A percentile compares a stretch with the other conserved stretches of the same genome.
Evolutionary conservation across 2,329 filamentous ascomycete genomes (phyloP).

Genomic region (Aspergillus udagawae): DNA sequence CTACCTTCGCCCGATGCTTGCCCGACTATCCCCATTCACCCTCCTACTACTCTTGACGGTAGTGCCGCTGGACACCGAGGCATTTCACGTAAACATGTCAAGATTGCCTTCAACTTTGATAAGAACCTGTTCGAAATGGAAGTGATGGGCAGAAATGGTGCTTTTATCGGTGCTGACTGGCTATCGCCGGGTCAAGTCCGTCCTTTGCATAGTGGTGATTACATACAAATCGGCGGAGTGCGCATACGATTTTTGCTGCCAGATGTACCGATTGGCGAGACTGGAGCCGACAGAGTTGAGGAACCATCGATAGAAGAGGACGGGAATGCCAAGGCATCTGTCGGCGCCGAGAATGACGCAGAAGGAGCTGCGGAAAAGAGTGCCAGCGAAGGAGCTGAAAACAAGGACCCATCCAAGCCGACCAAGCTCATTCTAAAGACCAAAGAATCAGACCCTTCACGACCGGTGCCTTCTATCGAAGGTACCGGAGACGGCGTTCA

Average conservation of each 20-base stretch:
- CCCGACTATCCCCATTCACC: conserved; percentile 59
- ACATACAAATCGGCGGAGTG: conserved; percentile 57
- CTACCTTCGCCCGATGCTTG: conserved; percentile 51
- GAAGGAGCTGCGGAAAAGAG: conserved; percentile 23
- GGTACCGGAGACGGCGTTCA: conserved; percentile 33
- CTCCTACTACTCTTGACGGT: conserved; percentile 45
- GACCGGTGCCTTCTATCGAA: conserved; percentile 29
- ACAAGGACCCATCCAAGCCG: conserved; percentile 24
- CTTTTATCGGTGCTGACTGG: conserved; percentile 52
- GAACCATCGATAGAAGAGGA: conserved; percentile 37
- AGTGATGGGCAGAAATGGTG: conserved; percentile 57
- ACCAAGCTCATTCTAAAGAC: conserved; percentile 28
- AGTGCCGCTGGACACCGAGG: conserved; percentile 50
- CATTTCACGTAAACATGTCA: conserved; percentile 60
- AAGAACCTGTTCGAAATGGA: conserved; percentile 55
- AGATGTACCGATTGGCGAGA: conserved; percentile 46
- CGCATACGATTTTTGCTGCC: conserved; percentile 55
- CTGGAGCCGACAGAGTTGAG: conserved; percentile 44
- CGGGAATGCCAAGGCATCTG: conserved; percentile 26
- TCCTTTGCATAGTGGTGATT: conserved; percentile 53
- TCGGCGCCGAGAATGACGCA: conserved; percentile 43
- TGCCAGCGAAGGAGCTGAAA: conserved; percentile 24
- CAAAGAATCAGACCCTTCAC: conserved; percentile 24
- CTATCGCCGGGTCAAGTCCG: conserved; percentile 45
- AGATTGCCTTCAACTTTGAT: conserved; percentile 58